A percentile compares a stretch with the other conserved stretches of the same genome.
These are phyloP conservation scores for Aspergillus caelatus DNA, from an alignment of 2,329 filamentous ascomycete genomes.

Conservation along the genomic window DNA sequence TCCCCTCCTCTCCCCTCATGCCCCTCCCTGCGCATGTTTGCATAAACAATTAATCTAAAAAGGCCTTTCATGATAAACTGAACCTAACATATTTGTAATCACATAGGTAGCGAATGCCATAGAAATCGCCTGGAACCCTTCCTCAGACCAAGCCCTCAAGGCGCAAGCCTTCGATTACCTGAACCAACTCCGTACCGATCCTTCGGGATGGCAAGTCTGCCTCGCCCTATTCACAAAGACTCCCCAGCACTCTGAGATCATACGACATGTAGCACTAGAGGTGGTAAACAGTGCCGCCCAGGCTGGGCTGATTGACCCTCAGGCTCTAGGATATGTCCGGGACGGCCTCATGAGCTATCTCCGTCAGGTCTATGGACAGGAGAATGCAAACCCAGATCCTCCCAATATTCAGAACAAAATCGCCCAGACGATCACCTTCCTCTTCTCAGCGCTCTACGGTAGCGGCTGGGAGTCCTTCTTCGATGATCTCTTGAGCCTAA, in stretches of 20 bases:
- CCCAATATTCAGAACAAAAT: constrained; percentile 91
- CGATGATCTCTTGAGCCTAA: constrained; percentile 82
- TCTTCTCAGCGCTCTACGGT: constrained; percentile 86
- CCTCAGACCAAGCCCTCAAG: constrained; percentile 74
- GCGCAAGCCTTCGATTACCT: constrained; percentile 68
- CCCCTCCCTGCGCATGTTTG: constrained; percentile 20
- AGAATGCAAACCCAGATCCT: constrained; percentile 65
- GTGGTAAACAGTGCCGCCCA: constrained; percentile 91
- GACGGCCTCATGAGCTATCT: constrained; percentile 82
- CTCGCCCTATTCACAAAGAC: constrained; percentile 79
- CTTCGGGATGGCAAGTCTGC: constrained; percentile 88
- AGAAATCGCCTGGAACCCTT: constrained; percentile 85
- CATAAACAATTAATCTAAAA: constrained; percentile 1
- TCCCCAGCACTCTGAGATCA: constrained; percentile 76
- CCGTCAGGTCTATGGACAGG: constrained; percentile 69
- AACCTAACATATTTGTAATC: constrained; percentile 20
- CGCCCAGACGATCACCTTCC: constrained; percentile 89
- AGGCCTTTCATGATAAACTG: background rate
- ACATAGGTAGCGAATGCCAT: constrained; percentile 88
- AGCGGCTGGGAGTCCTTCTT: constrained; percentile 88
- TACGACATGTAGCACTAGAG: constrained; percentile 86
- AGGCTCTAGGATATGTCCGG: constrained; percentile 74
- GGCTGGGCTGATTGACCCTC: constrained; percentile 71
- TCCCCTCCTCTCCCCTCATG: constrained; percentile 20
- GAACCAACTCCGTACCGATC: constrained; percentile 75